Percentiles rank a stretch among this genome's conserved stretches.
These are phyloP conservation scores for Pythium folliculosum DNA, from an alignment of 352 stramenopile species.

Conservation along the genomic window DNA sequence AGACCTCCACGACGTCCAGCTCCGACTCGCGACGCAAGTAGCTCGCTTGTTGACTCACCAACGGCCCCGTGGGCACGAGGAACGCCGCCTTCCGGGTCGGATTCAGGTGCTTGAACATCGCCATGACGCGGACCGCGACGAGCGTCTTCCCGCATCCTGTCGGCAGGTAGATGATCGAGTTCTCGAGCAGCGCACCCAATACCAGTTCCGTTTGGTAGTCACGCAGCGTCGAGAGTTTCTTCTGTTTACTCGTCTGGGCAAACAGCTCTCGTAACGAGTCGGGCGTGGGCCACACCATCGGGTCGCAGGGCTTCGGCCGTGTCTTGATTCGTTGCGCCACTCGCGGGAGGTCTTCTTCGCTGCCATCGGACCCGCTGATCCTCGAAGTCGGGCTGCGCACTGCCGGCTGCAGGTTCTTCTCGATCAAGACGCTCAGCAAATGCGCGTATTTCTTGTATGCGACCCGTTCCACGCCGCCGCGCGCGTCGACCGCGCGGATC, in stretches of 20 bases:
- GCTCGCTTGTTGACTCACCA: constrained; percentile 74
- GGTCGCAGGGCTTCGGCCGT: neutral
- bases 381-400: constrained; percentile 9
- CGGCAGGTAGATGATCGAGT: constrained; percentile 79
- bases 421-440: constrained; percentile 9
- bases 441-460: constrained; percentile 20
- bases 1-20: constrained; percentile 54
- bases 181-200: constrained; percentile 69
- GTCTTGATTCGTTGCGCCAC: constrained; percentile 1
- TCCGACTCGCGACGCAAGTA: constrained; percentile 73
- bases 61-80: constrained; percentile 69
- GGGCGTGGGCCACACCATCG: constrained; percentile 36
- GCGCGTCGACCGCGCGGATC: constrained; percentile 9
- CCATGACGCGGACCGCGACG: constrained; percentile 71
- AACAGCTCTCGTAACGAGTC: constrained; percentile 23
- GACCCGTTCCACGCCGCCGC: constrained; percentile 3
- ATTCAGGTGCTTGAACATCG: constrained; percentile 66
- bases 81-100: constrained; percentile 54
- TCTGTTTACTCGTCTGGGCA: constrained; percentile 25
- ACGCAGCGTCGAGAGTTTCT: constrained; percentile 48
- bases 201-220: constrained; percentile 72
- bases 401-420: neutral
- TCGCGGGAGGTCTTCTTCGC: neutral
- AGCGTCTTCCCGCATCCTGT: constrained; percentile 80
- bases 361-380: neutral